Percentiles rank a stretch among this genome's conserved stretches.
Conservation (phyloP, 2,329 filamentous ascomycete genomes). For the Kalaharituber pfeilii region DNA sequence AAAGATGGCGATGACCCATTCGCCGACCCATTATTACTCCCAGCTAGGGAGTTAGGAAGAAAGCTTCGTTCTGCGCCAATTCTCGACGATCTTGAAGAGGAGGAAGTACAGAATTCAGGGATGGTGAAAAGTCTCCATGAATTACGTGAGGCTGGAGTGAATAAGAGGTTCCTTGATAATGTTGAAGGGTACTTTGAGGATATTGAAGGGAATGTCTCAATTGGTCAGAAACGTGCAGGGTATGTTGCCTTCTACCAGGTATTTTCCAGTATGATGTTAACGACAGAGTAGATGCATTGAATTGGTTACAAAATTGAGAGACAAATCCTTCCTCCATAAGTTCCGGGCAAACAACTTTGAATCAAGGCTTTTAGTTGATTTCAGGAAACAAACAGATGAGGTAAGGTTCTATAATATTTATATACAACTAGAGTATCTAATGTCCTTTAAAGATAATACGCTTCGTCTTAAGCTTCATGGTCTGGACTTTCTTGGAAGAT, state of each 20-base stretch:
- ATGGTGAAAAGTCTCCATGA: slow-evolving; percentile 40
- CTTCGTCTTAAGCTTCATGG: slow-evolving; percentile 45
- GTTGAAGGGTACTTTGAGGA: slow-evolving; percentile 47
- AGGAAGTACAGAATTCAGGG: slow-evolving; percentile 2
- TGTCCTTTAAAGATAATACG: slow-evolving; percentile 42
- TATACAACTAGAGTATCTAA: slow-evolving; percentile 5
- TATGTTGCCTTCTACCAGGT: slow-evolving; percentile 6
- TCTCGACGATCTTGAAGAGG: slow-evolving; percentile 6
- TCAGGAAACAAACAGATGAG: slow-evolving; percentile 41
- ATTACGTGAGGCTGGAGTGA: slow-evolving; percentile 46
- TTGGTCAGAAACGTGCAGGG: slow-evolving; percentile 14
- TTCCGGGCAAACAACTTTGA: slow-evolving; percentile 61
- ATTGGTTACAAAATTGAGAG: slow-evolving; percentile 40
- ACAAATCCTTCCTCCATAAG: slow-evolving; percentile 47
- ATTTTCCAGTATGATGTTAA: not conserved
- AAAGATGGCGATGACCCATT: slow-evolving; percentile 5
- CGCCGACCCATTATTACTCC: slow-evolving; percentile 9
- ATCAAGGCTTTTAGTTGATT: slow-evolving; percentile 45
- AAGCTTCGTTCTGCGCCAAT: not conserved
- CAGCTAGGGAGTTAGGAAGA: slow-evolving; percentile 11
- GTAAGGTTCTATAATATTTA: slow-evolving; percentile 7
- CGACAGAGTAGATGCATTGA: slow-evolving; percentile 31
- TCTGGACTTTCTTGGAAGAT: slow-evolving; percentile 44
- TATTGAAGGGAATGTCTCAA: slow-evolving; percentile 28
- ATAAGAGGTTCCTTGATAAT: slow-evolving; percentile 47